Conservation (phyloP, 192 early-diverging fungal genomes). For the Lunasporangiospora selenospora region DNA sequence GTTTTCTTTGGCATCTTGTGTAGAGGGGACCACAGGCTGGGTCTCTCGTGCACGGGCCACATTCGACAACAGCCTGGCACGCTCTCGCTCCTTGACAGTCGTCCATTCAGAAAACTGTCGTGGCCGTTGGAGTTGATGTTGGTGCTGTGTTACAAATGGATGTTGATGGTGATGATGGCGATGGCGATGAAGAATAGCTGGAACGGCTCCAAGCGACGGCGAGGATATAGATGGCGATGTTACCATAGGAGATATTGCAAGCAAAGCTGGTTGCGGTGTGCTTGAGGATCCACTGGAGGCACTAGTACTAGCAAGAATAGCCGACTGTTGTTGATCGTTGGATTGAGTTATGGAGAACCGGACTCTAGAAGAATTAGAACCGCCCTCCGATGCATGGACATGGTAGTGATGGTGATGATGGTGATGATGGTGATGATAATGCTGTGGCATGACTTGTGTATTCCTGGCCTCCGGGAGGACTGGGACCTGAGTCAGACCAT, state of each 20-base stretch:
- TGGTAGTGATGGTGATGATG: not conserved
- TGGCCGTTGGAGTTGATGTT: conserved; percentile 16
- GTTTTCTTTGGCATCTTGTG: conserved; percentile 30
- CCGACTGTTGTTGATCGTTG: no score
- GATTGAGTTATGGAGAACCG: not conserved
- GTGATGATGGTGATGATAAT: conserved; percentile 5
- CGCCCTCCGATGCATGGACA: not conserved
- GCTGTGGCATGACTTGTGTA: no score
- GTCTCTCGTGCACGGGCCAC: conserved; percentile 18
- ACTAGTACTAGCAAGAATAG: not conserved
- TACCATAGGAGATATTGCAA: no score
- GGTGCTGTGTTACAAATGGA: conserved; percentile 6
- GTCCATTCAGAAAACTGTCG: conserved; percentile 38
- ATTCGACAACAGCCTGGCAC: conserved; percentile 29
- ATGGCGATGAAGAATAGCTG: not conserved
- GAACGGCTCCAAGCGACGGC: not conserved
- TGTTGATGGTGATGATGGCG: conserved; percentile 13
- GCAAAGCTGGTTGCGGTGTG: no score
- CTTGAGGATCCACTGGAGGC: no score
- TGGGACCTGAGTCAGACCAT: no score
- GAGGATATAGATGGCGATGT: not conserved
- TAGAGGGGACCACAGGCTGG: conserved; percentile 3
- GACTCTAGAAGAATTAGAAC: not conserved
- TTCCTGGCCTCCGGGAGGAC: no score
- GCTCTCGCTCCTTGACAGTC: conserved; percentile 30